phyloP scores from a whole-genome alignment of 257 asterid species.

The Lycium ferocissimum region DNA sequence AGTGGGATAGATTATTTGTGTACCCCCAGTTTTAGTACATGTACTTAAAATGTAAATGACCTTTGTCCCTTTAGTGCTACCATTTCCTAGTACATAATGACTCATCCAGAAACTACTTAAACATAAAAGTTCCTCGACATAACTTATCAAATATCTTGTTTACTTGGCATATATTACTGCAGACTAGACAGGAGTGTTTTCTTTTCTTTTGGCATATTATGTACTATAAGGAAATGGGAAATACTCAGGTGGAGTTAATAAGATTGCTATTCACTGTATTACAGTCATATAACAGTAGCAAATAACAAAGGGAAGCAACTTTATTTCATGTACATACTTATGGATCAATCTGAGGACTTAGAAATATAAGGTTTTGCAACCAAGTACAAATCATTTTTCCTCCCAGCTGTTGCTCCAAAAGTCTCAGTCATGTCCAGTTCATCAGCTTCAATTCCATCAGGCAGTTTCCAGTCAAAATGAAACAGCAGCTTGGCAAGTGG shows the following conservation, averaged over 20 bases:
- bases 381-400: slow-evolving; percentile 12
- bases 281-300: not conserved
- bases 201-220: not conserved
- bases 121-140: not conserved
- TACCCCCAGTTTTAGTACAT: too few relatives aligned
- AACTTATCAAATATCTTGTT: not conserved
- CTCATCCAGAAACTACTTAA: not conserved
- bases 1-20: too few relatives aligned
- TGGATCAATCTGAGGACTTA: not conserved
- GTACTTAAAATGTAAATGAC: too few relatives aligned
- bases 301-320: not conserved
- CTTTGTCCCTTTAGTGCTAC: too few relatives aligned
- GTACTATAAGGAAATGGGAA: not conserved
- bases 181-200: not conserved
- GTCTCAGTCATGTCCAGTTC: slow-evolving; percentile 27
- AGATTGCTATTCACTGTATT: not conserved
- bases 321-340: not conserved
- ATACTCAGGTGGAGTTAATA: not conserved
- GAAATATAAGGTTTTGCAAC: not conserved
- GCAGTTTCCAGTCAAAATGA: slow-evolving; percentile 26
- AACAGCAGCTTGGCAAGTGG: slow-evolving; percentile 11
- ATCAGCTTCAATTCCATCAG: not conserved
- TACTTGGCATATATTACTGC: not conserved
- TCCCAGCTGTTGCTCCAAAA: not conserved
- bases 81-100: too few relatives aligned